Conservation (phyloP, 2,329 filamentous ascomycete genomes). For the Talaromyces sp. region DNA sequence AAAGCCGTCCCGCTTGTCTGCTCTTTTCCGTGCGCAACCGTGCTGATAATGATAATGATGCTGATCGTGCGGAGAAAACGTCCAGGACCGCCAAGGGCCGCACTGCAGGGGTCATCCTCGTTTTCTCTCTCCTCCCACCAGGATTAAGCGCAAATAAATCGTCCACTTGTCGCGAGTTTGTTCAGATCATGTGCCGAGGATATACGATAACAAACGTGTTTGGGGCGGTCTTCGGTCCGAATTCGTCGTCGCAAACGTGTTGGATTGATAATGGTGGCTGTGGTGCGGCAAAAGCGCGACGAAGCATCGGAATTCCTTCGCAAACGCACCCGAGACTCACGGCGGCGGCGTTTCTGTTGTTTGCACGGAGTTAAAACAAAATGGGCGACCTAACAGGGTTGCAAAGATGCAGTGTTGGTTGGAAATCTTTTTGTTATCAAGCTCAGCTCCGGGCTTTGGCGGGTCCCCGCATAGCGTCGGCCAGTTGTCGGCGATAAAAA, state of each 20-base stretch:
- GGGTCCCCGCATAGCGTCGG: background rate
- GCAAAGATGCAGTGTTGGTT: background rate
- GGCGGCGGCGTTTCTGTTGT: background rate
- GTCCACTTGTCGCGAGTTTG: background rate
- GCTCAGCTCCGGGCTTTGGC: background rate
- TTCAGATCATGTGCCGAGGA: background rate
- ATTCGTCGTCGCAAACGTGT: background rate
- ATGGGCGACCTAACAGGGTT: background rate
- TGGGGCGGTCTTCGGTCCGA: background rate
- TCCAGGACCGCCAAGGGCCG: slow-evolving; percentile 3
- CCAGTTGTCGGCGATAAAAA: background rate
- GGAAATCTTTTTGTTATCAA: background rate
- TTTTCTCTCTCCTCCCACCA: background rate
- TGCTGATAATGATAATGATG: background rate
- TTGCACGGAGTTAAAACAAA: background rate
- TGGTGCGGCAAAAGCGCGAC: too few relatives aligned
- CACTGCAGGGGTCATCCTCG: slow-evolving; percentile 9
- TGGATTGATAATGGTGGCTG: too few relatives aligned
- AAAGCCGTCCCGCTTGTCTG: background rate
- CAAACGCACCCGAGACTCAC: background rate
- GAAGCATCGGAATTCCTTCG: background rate
- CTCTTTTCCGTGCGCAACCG: background rate
- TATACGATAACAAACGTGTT: background rate
- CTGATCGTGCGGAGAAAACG: slow-evolving; percentile 4
- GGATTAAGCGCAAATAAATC: background rate